Evolutionary conservation across 2,329 filamentous ascomycete species (phyloP), one percentile per base, ranked within the genome.

Genomic region (Septoria petroselini): DNA sequence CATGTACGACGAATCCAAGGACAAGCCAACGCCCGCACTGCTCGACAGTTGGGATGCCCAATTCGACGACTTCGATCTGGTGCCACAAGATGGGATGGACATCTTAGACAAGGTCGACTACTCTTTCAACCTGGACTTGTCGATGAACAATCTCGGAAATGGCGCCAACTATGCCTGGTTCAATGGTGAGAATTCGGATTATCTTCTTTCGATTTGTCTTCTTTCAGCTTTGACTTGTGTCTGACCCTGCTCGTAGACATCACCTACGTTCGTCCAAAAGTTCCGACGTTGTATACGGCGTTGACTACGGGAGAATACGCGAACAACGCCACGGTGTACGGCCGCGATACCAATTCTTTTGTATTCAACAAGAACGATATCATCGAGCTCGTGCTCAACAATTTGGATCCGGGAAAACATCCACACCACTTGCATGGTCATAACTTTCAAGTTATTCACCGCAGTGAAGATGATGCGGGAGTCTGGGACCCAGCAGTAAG

Each of bases 381-480:
- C n/a, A 79, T 91, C 21, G 82, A 91, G 63, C 77, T 91, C 42
- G 70, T 89, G 14, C 72, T 91, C n/a, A 88, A 90, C 73, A 91
- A 90, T 63, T 75, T 81, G 37, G 87, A 91, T 59, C 76, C 52
- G 73, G 75, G 87, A 34, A 83, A 81, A 7, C 86, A 90, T 61
- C 88, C 83, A 0, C 84, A 85, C 72, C 83, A 86, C 67, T 69
- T 94, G 1, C 90, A 93, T 70, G 86, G 86, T 0, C 85, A 89
- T 66, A 73, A 79, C 58, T 89, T 90, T 70, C 86, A 88, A 67
- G 71, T 81, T 14, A 60, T 78, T 25, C 52, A 62, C n/a, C 68
- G 67, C 44, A 67, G 54, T 41, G 67, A 60, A 8, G 66, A 67
- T 11, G 55, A 69, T 7, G 57, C 52, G 17, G 68, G 63, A 43